A percentile compares a stretch with the other conserved stretches of the same genome.
These are phyloP conservation scores for Rhypophila decipiens DNA, from an alignment of 495 filamentous ascomycete species.

Conservation along the genomic window DNA sequence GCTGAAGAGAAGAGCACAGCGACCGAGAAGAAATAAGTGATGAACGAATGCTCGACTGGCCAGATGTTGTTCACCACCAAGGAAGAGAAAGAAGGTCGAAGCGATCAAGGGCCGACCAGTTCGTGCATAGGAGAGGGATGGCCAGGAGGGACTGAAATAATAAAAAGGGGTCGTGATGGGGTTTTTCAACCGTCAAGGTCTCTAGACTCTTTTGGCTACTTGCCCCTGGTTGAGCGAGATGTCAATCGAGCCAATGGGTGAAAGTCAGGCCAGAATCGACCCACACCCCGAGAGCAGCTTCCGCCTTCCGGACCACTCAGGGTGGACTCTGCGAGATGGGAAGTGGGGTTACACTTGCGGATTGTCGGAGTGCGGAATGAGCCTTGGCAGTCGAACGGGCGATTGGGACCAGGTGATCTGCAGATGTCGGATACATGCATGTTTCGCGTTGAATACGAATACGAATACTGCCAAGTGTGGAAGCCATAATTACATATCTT, in stretches of 20 bases:
- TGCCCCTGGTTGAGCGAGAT: slow-evolving; percentile 1
- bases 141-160: not conserved
- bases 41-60: too few relatives aligned
- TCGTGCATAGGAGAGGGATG: slow-evolving; percentile 3
- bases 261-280: slow-evolving; percentile 22
- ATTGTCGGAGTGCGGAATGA: too few relatives aligned
- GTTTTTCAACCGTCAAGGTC: slow-evolving; percentile 13
- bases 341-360: too few relatives aligned
- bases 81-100: slow-evolving; percentile 6
- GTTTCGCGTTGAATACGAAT: too few relatives aligned
- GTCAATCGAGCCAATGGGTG: slow-evolving; percentile 4
- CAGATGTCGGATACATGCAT: too few relatives aligned
- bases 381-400: too few relatives aligned
- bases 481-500: too few relatives aligned
- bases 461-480: too few relatives aligned
- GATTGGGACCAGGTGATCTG: too few relatives aligned
- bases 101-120: not conserved
- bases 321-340: too few relatives aligned
- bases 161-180: slow-evolving; percentile 11
- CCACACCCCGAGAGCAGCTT: slow-evolving; percentile 16
- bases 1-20: too few relatives aligned
- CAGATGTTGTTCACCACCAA: slow-evolving; percentile 1
- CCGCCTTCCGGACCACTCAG: slow-evolving; percentile 21
- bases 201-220: not conserved
- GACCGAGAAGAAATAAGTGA: too few relatives aligned